phyloP scores from a whole-genome alignment of 2,329 filamentous ascomycete genomes.

The Aureobasidium mangrovei region DNA sequence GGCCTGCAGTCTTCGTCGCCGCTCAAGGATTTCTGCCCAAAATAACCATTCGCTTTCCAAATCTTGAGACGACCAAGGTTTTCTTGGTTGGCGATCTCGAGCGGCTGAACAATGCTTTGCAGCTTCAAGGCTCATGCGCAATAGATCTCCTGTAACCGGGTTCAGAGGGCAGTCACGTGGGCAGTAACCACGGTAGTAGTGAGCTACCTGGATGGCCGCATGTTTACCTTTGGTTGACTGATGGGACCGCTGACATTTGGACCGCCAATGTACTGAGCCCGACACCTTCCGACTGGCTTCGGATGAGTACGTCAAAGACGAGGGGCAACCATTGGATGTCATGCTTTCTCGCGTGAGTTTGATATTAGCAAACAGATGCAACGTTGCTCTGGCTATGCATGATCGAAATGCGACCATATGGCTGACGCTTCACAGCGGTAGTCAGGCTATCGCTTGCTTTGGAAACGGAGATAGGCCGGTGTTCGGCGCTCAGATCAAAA shows the following conservation, averaged over 20 bases:
- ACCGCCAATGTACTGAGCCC: not conserved
- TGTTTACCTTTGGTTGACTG: too few species aligned
- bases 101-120: too few species aligned
- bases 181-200: too few species aligned
- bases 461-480: not conserved
- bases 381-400: not conserved
- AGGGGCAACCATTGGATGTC: not conserved
- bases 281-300: not conserved
- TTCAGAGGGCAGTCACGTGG: too few species aligned
- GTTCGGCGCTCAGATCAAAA: not conserved
- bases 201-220: too few species aligned
- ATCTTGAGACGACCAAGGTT: not conserved
- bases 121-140: too few species aligned
- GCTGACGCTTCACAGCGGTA: not conserved
- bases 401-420: not conserved
- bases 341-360: not conserved
- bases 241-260: too few species aligned
- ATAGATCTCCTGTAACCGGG: too few species aligned
- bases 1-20: not conserved
- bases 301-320: not conserved
- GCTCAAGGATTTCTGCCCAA: not conserved
- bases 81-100: not conserved
- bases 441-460: not conserved
- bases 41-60: not conserved
- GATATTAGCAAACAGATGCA: constrained; percentile 4